Evolutionary conservation across 2,329 filamentous ascomycete genomes (phyloP), one percentile per base, ranked within the genome.

Genomic region (Penicillium digitatum): DNA sequence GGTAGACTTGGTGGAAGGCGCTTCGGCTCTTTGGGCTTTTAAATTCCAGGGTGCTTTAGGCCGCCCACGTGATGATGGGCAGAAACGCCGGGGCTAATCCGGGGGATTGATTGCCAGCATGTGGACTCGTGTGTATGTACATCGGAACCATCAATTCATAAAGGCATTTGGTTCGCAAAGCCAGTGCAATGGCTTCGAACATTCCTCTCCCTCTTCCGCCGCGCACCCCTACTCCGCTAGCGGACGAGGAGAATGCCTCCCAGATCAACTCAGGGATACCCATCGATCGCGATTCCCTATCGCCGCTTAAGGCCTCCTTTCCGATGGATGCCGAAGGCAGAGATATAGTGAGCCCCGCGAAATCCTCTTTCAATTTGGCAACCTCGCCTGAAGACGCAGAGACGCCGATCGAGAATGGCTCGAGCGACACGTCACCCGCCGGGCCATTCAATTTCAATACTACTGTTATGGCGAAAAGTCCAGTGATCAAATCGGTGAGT

Each of bases 381-480:
- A 63, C 72, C 12, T 57, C 57, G 11, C 22, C 64, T 50, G 48
- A 55, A 56, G 69, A 74, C 53, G 57, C 64, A 39, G 56, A 60
- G 22, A 56, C 61, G 37, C 55, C 65, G 48, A 32, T 60, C 31
- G 62, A 67, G 27, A 66, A 67, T 63, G 64, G 66, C 46, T 60
- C 66, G 54, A 64, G 62, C 48, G 70, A 74, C 51, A 66, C 70
- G 60, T 68, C 69, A 40, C 61, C 70, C n/a, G 67, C 70, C 11
- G 74, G 74, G 37, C 93, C 93, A 0, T 97, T 99, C 83, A 97
- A 97, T 76, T 97, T 97, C 74, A 85, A 95, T 75, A 89, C 93
- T 1, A 87, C 89, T 69, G 81, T 86, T 43, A 87, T 91, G 69
- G 86, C 87, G 16, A 88, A 87, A 59, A 81, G 81, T 18, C 88